Percentiles rank a stretch among this genome's conserved stretches.
Conservation (phyloP, 2,329 filamentous ascomycete species). For the Cyclaneusma minus region DNA sequence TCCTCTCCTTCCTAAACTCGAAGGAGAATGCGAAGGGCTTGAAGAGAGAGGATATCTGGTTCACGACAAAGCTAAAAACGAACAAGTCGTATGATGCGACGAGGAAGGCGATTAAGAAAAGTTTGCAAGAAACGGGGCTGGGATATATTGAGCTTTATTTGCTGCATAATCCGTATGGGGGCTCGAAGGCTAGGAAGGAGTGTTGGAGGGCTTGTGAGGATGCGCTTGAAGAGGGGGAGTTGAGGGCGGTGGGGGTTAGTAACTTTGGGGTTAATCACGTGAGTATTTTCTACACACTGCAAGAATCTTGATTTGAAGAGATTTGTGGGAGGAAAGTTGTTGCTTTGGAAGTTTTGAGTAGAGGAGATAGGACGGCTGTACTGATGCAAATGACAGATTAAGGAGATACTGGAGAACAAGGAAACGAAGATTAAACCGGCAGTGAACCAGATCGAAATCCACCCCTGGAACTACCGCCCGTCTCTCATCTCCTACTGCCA, state of each 20-base stretch:
- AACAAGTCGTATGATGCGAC: constrained; percentile 50
- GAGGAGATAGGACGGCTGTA: neutral
- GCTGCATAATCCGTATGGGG: constrained; percentile 66
- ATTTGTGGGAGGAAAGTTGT: too few species aligned
- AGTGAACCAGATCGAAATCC: constrained; percentile 70
- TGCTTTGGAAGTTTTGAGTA: too few species aligned
- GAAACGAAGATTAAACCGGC: constrained; percentile 46
- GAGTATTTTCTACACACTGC: constrained; percentile 22
- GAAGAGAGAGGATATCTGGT: constrained; percentile 56
- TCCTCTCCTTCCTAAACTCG: constrained; percentile 37
- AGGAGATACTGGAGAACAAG: constrained; percentile 51
- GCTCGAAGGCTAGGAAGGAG: constrained; percentile 47
- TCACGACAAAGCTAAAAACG: constrained; percentile 62
- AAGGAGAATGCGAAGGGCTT: constrained; percentile 31
- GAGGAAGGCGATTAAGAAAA: constrained; percentile 47
- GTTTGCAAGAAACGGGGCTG: constrained; percentile 47
- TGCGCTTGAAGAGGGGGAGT: constrained; percentile 55
- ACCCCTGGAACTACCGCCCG: constrained; percentile 64
- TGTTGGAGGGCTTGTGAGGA: constrained; percentile 69
- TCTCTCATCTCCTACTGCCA: constrained; percentile 52
- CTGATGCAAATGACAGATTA: constrained; percentile 28
- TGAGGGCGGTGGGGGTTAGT: constrained; percentile 57
- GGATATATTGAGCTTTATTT: constrained; percentile 70
- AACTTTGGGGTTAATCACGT: constrained; percentile 67
- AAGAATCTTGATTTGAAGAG: too few species aligned